These are phyloP conservation scores for Mucor racemosus DNA, from an alignment of 371 early-diverging fungal genomes.

Conservation along the genomic window DNA sequence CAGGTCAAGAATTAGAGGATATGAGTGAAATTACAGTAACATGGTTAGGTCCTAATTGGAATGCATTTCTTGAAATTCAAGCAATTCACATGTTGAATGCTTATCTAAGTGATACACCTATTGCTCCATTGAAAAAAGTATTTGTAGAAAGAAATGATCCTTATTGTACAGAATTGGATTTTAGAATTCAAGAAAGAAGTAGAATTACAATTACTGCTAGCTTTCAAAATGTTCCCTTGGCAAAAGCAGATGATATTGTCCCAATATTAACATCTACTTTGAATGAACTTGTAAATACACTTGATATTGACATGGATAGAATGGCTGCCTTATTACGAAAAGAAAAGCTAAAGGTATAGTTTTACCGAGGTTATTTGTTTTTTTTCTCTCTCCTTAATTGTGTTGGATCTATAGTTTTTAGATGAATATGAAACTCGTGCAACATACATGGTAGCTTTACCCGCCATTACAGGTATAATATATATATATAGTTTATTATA, in stretches of 20 bases:
- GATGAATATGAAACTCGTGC: constrained; percentile 36
- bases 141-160: constrained; percentile 62
- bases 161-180: constrained; percentile 41
- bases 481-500: not conserved
- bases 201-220: constrained; percentile 35
- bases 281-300: constrained; percentile 35
- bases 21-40: constrained; percentile 53
- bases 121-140: constrained; percentile 52
- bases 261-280: constrained; percentile 43
- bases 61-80: constrained; percentile 42
- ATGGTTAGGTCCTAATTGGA: constrained; percentile 56
- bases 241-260: constrained; percentile 47
- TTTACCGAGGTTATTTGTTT: too few species aligned
- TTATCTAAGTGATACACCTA: constrained; percentile 60
- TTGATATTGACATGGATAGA: constrained; percentile 58
- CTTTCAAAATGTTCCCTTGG: constrained; percentile 54
- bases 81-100: constrained; percentile 43
- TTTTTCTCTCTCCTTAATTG: constrained; percentile 6
- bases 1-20: constrained; percentile 49
- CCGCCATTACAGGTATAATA: constrained; percentile 27
- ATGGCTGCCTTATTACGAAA: constrained; percentile 56
- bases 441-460: constrained; percentile 28
- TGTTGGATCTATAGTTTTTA: constrained; percentile 14
- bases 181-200: constrained; percentile 25
- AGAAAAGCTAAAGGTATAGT: constrained; percentile 48